Evolutionary conservation across 1,284 basidiomycete genomes (phyloP).

Genomic region (Sporisorium scitamineum): DNA sequence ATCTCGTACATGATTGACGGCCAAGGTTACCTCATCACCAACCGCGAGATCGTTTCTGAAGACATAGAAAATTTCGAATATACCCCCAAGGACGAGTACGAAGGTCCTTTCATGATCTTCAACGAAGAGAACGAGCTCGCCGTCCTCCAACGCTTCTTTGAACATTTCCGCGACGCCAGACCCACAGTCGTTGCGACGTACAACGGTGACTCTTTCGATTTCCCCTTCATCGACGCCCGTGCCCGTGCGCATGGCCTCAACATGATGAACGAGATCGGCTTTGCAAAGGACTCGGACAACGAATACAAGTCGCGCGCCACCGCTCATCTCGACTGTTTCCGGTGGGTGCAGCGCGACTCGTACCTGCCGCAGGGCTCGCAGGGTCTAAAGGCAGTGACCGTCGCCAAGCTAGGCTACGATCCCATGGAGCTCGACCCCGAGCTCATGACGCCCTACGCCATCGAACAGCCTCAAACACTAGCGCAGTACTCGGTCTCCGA

Average conservation of each 20-base stretch:
- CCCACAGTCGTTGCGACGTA: constrained; percentile 98
- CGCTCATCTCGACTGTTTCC: constrained; percentile 98
- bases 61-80: constrained; percentile 99
- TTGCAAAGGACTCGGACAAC: constrained; percentile 88
- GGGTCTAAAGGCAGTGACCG: constrained; percentile 97
- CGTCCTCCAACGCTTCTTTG: constrained; percentile 82
- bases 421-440: constrained; percentile 98
- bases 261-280: constrained; percentile 96
- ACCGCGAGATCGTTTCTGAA: constrained; percentile 95
- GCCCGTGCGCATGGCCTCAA: constrained; percentile 90
- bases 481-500: constrained; percentile 99
- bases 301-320: constrained; percentile 96
- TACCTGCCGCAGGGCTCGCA: constrained; percentile 98
- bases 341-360: constrained; percentile 99
- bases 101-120: constrained; percentile 95
- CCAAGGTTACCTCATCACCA: constrained; percentile 96
- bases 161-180: constrained; percentile 89
- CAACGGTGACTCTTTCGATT: constrained; percentile 99
- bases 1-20: constrained; percentile 99
- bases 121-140: constrained; percentile 91
- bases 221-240: constrained; percentile 93
- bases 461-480: constrained; percentile 93
- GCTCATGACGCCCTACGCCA: constrained; percentile 99
- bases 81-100: constrained; percentile 96
- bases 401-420: constrained; percentile 94